Base-by-base conservation (phyloP, 495 filamentous ascomycete species). In the Penicillium lividum region DNA sequence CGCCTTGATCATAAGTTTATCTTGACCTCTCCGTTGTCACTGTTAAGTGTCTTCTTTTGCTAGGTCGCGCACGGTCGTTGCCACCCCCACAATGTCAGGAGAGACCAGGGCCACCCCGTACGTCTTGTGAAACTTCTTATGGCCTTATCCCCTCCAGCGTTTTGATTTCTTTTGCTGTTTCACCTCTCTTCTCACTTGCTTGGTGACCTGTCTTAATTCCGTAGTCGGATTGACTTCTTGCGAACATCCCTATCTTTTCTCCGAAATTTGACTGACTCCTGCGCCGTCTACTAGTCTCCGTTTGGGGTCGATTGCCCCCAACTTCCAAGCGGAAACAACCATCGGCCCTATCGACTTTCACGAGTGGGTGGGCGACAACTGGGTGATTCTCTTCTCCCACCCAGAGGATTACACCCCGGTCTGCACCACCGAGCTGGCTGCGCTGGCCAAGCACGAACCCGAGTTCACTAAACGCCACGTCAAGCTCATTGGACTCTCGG, bases 401-500 rank as follows among this genome's bases (percentile, higher is more conserved):
- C 47, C 47, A 1, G 47, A 50, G 47, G 47, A 50, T 33, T 50
- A 50, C 47, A 50, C 47, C 28, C 47, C 33, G 13, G 15, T 40
- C 13, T 40, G 38, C 13, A 40, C 38, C 6, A 40, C 38, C 51
- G 51, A 53, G 16, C 33, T 53, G 33, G 51, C 51, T 13, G 51
- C 51, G 18, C 33, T 53, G 31, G 51, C 51, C 34, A 53, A 53
- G 22, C 25, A 53, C 34, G 51, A 53, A 9, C 33, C 51, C 33
- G 51, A 53, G 22, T 53, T 53, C 51, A 53, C 51, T 16, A 53
- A 40, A 18, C 51, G 51, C 51, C 31, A 53, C 16, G 51, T 53
- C 10, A 53, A 53, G 34, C 51, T 53, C 0, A 53, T 53, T n/a
- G 51, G 51, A 7, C 51, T 53, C 34, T 53, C 51, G 34, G 51